A percentile compares a stretch with the other conserved stretches of the same genome.
Evolutionary conservation across 495 filamentous ascomycete species (phyloP).

Genomic region (Jackrogersella multiformis): DNA sequence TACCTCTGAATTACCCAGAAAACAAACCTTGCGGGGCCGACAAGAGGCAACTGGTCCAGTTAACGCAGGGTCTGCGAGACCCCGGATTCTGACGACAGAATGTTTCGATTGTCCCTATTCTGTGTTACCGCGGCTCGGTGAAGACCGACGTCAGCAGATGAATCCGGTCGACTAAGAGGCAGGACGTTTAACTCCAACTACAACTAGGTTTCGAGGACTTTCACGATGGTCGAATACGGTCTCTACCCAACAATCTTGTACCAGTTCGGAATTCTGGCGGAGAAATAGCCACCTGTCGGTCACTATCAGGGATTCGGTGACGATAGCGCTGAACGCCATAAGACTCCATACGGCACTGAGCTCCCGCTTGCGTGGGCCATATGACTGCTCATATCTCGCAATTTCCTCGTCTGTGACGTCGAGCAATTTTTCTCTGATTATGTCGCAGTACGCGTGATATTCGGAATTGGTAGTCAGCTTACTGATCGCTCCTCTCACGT

Average conservation of each 20-base stretch:
- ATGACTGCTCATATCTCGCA: slow-evolving; percentile 69
- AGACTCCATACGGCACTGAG: slow-evolving; percentile 88
- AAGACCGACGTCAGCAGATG: slow-evolving; percentile 27
- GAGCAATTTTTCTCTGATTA: slow-evolving; percentile 68
- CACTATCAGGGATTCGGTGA: slow-evolving; percentile 89
- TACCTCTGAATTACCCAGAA: slow-evolving; percentile 25
- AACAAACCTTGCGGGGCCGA: slow-evolving; percentile 27
- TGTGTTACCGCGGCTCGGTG: slow-evolving; percentile 31
- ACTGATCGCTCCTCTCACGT: slow-evolving; percentile 78
- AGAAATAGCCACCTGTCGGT: slow-evolving; percentile 92
- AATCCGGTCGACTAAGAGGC: slow-evolving; percentile 15
- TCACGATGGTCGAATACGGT: slow-evolving; percentile 87
- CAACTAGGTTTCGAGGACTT: slow-evolving; percentile 88
- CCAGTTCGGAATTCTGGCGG: slow-evolving; percentile 72
- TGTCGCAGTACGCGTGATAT: slow-evolving; percentile 59
- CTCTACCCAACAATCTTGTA: slow-evolving; percentile 87
- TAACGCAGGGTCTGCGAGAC: slow-evolving; percentile 35
- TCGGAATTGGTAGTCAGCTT: slow-evolving; percentile 73
- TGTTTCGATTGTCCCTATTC: slow-evolving; percentile 8
- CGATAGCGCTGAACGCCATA: slow-evolving; percentile 92
- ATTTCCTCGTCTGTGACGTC: slow-evolving; percentile 78
- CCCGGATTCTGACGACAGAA: slow-evolving; percentile 27
- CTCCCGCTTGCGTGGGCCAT: slow-evolving; percentile 75
- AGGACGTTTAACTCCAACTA: slow-evolving; percentile 82
- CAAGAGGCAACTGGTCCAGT: slow-evolving; percentile 30